Evolutionary conservation across 805 yeast species (phyloP).

Genomic region (Candida nonsorbophila): DNA sequence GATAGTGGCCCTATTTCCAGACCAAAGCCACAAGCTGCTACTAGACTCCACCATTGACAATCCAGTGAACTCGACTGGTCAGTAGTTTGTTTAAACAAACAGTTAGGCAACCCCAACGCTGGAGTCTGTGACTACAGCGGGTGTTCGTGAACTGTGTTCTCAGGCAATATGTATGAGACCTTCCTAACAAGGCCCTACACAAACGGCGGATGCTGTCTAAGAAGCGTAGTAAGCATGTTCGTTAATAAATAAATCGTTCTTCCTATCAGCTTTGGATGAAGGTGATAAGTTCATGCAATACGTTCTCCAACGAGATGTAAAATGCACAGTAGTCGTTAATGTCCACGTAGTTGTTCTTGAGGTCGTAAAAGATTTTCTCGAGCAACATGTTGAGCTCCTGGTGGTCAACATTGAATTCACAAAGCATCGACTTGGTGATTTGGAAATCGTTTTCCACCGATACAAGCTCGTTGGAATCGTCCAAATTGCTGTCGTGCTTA

Average conservation of each 20-base stretch:
- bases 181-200: no score
- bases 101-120: no score
- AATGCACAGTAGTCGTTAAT: constrained; percentile 41
- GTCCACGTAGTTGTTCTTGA: constrained; percentile 38
- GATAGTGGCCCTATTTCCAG: no score
- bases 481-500: constrained; percentile 4
- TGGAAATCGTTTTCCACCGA: constrained; percentile 8
- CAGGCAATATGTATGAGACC: no score
- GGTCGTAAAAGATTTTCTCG: constrained; percentile 35
- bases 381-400: constrained; percentile 27
- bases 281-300: constrained; percentile 34
- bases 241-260: neutral
- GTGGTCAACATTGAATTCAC: constrained; percentile 5
- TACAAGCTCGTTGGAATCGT: constrained; percentile 6
- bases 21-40: no score
- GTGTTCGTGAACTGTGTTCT: no score
- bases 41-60: no score
- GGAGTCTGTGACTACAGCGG: no score
- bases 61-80: no score
- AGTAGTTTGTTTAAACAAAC: no score
- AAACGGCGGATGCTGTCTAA: no score
- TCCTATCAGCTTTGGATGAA: constrained; percentile 17
- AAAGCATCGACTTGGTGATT: constrained; percentile 4
- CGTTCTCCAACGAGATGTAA: constrained; percentile 35
- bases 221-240: neutral